Evolutionary conservation across 495 filamentous ascomycete genomes (phyloP).

Genomic region (Parathielavia appendiculata): DNA sequence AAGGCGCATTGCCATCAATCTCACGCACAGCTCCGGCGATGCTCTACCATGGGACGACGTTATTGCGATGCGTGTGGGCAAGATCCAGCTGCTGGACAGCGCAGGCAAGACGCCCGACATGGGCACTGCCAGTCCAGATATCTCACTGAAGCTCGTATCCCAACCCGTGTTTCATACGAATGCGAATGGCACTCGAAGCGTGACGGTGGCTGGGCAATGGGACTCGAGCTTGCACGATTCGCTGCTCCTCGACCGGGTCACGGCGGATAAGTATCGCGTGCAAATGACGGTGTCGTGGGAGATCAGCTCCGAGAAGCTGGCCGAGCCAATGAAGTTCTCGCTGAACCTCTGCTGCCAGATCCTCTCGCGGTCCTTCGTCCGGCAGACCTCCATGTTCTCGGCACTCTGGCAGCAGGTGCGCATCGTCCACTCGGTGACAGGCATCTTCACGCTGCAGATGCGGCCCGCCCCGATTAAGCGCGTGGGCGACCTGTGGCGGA

Average conservation of each 20-base stretch:
- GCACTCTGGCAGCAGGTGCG: slow-evolving; percentile 78
- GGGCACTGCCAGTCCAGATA: slow-evolving; percentile 62
- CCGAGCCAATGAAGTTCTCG: slow-evolving; percentile 78
- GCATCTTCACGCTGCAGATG: slow-evolving; percentile 78
- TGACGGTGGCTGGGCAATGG: slow-evolving; percentile 86
- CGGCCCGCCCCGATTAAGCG: slow-evolving; percentile 84
- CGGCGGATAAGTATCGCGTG: slow-evolving; percentile 83
- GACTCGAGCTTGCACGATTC: slow-evolving; percentile 92
- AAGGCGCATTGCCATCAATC: slow-evolving; percentile 74
- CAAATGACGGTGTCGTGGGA: slow-evolving; percentile 84
- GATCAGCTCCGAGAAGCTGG: slow-evolving; percentile 69
- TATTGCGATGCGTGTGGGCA: slow-evolving; percentile 65
- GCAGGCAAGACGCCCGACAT: slow-evolving; percentile 79
- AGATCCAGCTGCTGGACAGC: slow-evolving; percentile 74
- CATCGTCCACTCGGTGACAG: slow-evolving; percentile 78
- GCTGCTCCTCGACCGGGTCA: slow-evolving; percentile 80
- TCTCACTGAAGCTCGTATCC: slow-evolving; percentile 68
- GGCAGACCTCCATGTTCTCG: slow-evolving; percentile 79
- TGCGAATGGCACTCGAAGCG: slow-evolving; percentile 84
- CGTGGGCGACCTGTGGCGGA: slow-evolving; percentile 90
- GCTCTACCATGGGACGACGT: slow-evolving; percentile 83
- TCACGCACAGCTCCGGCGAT: slow-evolving; percentile 86
- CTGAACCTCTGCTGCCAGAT: slow-evolving; percentile 76
- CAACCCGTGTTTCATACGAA: slow-evolving; percentile 74
- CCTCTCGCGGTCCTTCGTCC: slow-evolving; percentile 74